Base-by-base conservation (phyloP, 2,329 filamentous ascomycete genomes). In the Chaetomiaceae sp. region DNA sequence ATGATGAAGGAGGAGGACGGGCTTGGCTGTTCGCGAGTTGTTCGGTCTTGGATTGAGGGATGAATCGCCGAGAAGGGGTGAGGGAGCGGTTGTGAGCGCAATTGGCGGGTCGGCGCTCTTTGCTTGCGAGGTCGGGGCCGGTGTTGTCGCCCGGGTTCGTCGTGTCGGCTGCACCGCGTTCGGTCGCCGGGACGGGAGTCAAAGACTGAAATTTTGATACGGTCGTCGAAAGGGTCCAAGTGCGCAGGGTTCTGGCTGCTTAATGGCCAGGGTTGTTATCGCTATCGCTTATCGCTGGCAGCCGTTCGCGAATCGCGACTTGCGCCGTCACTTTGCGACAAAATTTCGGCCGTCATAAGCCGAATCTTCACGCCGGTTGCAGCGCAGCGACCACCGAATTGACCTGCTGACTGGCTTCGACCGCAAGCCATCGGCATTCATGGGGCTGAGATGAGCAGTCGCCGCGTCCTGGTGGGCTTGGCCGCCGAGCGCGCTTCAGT, bases 361-460 rank as follows among this genome's bases (percentile, higher is more conserved):
- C 17, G 39, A 37, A 25, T n/a, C 39, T 22, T 20, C 37, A 37
- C 29, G 19, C 33, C 20, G 25, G 31, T 12, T 22, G 27, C 39
- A 33, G 17, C 11, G 15, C 12, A 47, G 17, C 44, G 27, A 33
- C 19, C 7, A 23, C 17, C n/a, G 12, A 37, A 22, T n/a, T 9
- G 12, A 34, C 19, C 8, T 34, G 43, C 44, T 45, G 31, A 31
- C 20, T 31, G 55, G 51, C 43, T 51, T 48, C 15, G 15, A 20
- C 34, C 19, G 44, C 33, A 46, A 51, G 44, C 47, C 58, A 47
- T 54, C 47, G 55, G 37, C 47, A 43, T 54, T 50, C 49, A 62
- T 65, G 64, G 65, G 59, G 51, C 58, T 64, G 64, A 67, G 49
- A 70, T 69, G 67, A 68, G 60, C 59, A 59, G 59, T 56, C 60